phyloP scores from a whole-genome alignment of 2,329 filamentous ascomycete genomes.

The Epicoccum sorghinum region DNA sequence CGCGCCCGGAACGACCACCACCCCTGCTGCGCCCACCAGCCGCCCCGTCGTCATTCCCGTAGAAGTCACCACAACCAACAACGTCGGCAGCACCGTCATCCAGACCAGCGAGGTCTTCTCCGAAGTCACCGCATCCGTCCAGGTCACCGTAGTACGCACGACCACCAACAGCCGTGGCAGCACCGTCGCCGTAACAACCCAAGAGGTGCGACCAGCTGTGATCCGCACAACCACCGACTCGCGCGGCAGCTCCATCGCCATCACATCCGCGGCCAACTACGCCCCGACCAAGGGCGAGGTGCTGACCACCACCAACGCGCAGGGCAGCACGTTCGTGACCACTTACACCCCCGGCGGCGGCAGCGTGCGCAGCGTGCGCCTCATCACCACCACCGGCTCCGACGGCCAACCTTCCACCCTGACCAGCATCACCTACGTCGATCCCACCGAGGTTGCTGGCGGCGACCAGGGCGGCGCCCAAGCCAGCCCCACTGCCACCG shows the following conservation, averaged over 20 bases:
- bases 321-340: slow-evolving; percentile 51
- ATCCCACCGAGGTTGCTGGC: slow-evolving; percentile 32
- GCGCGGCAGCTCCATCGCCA: slow-evolving; percentile 46
- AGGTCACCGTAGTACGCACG: slow-evolving; percentile 41
- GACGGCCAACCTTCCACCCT: slow-evolving; percentile 47
- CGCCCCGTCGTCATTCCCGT: slow-evolving; percentile 46
- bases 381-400: slow-evolving; percentile 40
- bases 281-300: slow-evolving; percentile 48
- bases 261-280: slow-evolving; percentile 41
- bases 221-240: slow-evolving; percentile 48
- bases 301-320: slow-evolving; percentile 51
- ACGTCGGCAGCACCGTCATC: slow-evolving; percentile 42
- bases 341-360: slow-evolving; percentile 55
- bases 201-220: slow-evolving; percentile 48
- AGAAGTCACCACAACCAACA: slow-evolving; percentile 47
- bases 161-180: slow-evolving; percentile 49
- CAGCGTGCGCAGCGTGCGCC: slow-evolving; percentile 47
- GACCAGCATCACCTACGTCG: slow-evolving; percentile 54
- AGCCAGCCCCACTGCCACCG: slow-evolving; percentile 18
- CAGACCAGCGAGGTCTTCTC: slow-evolving; percentile 51
- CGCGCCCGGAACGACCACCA: slow-evolving; percentile 1
- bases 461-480: slow-evolving; percentile 4
- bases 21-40: slow-evolving; percentile 13
- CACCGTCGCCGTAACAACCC: slow-evolving; percentile 38
- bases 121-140: slow-evolving; percentile 48